Evolutionary conservation across 2,329 filamentous ascomycete species (phyloP).

Genomic region (Gnomoniopsis smithogilvyi): DNA sequence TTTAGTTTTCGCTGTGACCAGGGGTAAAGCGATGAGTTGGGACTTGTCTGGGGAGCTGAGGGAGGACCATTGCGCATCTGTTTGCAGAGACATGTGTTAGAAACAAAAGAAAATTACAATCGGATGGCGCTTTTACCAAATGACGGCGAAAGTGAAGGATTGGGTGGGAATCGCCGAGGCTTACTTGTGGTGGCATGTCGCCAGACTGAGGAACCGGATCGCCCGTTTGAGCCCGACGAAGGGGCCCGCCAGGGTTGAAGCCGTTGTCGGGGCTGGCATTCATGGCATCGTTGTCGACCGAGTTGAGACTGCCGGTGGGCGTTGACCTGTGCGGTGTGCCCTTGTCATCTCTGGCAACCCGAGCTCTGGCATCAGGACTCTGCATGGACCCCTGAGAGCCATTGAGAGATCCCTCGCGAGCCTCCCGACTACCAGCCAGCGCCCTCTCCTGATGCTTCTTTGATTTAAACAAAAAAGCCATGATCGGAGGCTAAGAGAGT

Average conservation of each 20-base stretch:
- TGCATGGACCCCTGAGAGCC: slow-evolving; percentile 47
- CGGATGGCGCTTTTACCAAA: slow-evolving; percentile 1
- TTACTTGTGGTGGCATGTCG: slow-evolving; percentile 35
- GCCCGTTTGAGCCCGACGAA: slow-evolving; percentile 32
- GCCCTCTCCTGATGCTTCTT: slow-evolving; percentile 71
- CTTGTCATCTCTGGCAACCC: slow-evolving; percentile 55
- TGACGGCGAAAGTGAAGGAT: too few relatives aligned
- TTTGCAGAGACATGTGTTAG: slow-evolving; percentile 15
- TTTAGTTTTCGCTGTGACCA: slow-evolving; percentile 91
- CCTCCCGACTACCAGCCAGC: slow-evolving; percentile 50
- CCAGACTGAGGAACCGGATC: slow-evolving; percentile 49
- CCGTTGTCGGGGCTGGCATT: slow-evolving; percentile 64
- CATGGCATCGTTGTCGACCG: slow-evolving; percentile 57
- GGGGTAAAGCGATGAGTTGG: slow-evolving; percentile 83
- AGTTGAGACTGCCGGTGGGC: slow-evolving; percentile 75
- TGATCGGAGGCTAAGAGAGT: slow-evolving; percentile 42
- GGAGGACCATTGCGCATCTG: slow-evolving; percentile 55
- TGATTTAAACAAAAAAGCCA: slow-evolving; percentile 81
- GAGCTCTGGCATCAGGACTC: slow-evolving; percentile 45
- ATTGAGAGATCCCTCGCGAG: slow-evolving; percentile 37
- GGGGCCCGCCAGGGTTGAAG: slow-evolving; percentile 39
- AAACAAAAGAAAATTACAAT: background rate
- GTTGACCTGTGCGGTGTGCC: slow-evolving; percentile 57
- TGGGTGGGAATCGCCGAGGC: slow-evolving; percentile 18
- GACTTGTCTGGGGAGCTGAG: slow-evolving; percentile 36